Evolutionary conservation across 805 yeast genomes (phyloP).

Genomic region (Barnettozyma botsteinii): DNA sequence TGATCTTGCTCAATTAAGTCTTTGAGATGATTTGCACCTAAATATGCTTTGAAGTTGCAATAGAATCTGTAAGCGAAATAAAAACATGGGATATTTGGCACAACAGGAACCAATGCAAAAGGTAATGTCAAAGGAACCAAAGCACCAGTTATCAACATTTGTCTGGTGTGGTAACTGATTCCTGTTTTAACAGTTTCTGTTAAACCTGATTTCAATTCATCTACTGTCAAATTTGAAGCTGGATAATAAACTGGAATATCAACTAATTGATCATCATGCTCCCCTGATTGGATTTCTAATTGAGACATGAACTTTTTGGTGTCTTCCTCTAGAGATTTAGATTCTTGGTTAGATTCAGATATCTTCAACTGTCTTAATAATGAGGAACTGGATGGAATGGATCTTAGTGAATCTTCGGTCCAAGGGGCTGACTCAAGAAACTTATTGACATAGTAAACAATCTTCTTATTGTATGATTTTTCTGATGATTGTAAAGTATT

Average conservation of each 20-base stretch:
- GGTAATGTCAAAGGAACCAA: conserved; percentile 79
- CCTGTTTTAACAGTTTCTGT: conserved; percentile 38
- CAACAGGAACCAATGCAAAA: conserved; percentile 70
- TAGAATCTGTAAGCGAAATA: conserved; percentile 76
- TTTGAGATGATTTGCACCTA: conserved; percentile 66
- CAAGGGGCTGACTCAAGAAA: conserved; percentile 66
- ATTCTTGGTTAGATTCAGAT: conserved; percentile 13
- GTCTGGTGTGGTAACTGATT: conserved; percentile 47
- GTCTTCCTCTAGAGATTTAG: conserved; percentile 7
- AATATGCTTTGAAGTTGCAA: conserved; percentile 74
- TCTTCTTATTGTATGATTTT: conserved; percentile 46
- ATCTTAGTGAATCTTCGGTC: conserved; percentile 67
- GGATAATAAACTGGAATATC: conserved; percentile 51
- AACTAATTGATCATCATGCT: conserved; percentile 23
- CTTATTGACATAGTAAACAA: conserved; percentile 47
- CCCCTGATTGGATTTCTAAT: conserved; percentile 12
- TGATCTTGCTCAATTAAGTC: conserved; percentile 44
- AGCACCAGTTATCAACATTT: conserved; percentile 45
- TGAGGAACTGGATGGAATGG: conserved; percentile 66
- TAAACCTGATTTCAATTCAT: conserved; percentile 34
- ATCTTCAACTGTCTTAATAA: conserved; percentile 36
- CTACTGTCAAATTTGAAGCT: conserved; percentile 26
- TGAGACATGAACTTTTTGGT: conserved; percentile 4
- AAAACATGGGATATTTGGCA: conserved; percentile 91
- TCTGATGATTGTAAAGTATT: conserved; percentile 49